Base-by-base conservation (phyloP, 2,329 filamentous ascomycete genomes). In the Fusarium stilboides region DNA sequence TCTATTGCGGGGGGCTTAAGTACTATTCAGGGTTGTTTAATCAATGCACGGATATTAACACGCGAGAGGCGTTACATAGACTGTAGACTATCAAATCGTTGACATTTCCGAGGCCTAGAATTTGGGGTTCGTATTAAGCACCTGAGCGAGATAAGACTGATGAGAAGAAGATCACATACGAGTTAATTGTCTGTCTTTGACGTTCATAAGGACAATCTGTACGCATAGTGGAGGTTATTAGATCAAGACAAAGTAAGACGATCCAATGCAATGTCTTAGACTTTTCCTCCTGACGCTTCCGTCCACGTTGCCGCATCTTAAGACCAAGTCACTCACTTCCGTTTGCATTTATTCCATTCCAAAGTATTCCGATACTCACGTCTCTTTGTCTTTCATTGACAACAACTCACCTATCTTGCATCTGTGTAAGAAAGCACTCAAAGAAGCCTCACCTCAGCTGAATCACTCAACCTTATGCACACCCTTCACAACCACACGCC, bases 41-140 rank as follows among this genome's bases (percentile, higher is more conserved):
- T 65, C 46, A 65, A 65, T 65, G 62, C 54, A 65, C 54, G 61
- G 61, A 60, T 65, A 55, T 58, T 58, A 51, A 37, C 49, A 53
- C 37, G 44, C n/a, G 28, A 28, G 40, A 46, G 17, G 40, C 22
- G 26, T 44, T 22, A 44, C 42, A 44, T 31, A 31, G 28, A 31
- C 28, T 31, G 28, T 31, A 31, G 28, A 31, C 28, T 31, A 31
- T 31, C 28, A 31, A 31, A 13, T 31, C 28, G 28, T 31, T 36
- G 47, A 31, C 28, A 15, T 19, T 55, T 40, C 39, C 4, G 37
- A 31, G 28, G 26, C 37, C 22, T 19, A 22, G 28, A 22, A 37
- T 31, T 20, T n/a, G 20, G 52, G 43, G 33, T 24, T 50, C 31
- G 44, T 43, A 10, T 44, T 26, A 55, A 22, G 28, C 28, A 17